Evolutionary conservation across 495 filamentous ascomycete species (phyloP), one percentile per base, ranked within the genome.

Genomic region (Xylaria palmicola): DNA sequence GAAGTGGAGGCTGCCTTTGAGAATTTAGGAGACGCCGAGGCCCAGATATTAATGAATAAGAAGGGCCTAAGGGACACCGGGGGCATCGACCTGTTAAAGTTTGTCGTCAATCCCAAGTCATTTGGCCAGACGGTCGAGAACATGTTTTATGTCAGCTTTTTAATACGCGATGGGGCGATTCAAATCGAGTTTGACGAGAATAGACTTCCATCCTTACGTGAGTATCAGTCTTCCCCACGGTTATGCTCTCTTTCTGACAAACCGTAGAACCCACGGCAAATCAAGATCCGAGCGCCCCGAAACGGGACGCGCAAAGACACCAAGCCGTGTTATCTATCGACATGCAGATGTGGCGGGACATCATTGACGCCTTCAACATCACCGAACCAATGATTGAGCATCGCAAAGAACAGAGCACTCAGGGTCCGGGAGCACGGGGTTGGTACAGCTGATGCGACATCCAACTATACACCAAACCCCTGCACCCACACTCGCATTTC

Each of bases 101-200:
- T 96, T 63, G 90, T 90, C 32, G 79, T 97, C 59, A 96, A 99
- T 64, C 93, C 94, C 3, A 72, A 74, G 0, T 95, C 90, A 0
- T 99, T 98, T 67, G 92, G 93, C 0, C 95, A 99, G 75, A 97
- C 91, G 2, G 85, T 98, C 3, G 94, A 99, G 73, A 99, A 99
- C 71, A 75, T 99, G 65, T 99, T 99, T 75, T 97, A 97, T 68
- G 81, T 96, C 59, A 93, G 90, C 70, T 99, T 99, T 73, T 75
- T 99, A 56, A 91, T 97, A 57, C 85, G 88, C 54, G 95, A 99
- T 71, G 93, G 93, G 6, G 83, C 77, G 56, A 82, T 89, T 10
- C 88, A 83, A 32, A 77, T 96, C 20, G 72, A 76, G 0, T 79
- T 80, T 41, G 89, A 93, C 71, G 77, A 83, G 9, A 70, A 88